Evolutionary conservation across 345 rosid species (phyloP), one percentile per base, ranked within the genome.

Genomic region (Alliaria petiolata): DNA sequence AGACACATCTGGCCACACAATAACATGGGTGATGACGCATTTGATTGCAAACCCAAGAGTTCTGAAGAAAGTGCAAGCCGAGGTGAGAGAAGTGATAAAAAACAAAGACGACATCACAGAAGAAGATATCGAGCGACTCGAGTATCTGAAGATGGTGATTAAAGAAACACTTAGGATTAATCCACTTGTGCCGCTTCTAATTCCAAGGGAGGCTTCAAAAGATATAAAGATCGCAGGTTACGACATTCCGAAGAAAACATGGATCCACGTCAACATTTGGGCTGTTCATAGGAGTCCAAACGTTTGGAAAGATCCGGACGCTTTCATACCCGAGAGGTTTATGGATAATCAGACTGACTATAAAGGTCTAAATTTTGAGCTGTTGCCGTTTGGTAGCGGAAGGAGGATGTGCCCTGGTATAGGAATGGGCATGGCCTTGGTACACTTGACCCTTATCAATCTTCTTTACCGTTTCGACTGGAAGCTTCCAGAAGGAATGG

Each of bases 321-420:
- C 1, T 30, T 74, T 66, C 56, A 58, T 66, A 4, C 78, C 78
- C 0, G 78, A 74, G n/a, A 66, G 78, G 53, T 74, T 74, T 58
- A 47, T 66, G 19, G 72, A 67, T 25, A 39, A 15, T 2, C 7
- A 28, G 0, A 58, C 81, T 6, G 89, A 87, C 69, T 84, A 72
- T 39, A 83, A n/a, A 35, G 91, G 93, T 35, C 68, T 78, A 15
- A 44, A 81, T 56, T 89, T 69, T 26, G 87, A 84, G 76, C 20
- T 83, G 3, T 67, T 84, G 19, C 86, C 92, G 1, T 87, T 89
- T 40, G 90, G 90, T 16, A 51, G 79, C 2, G 92, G 96, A 0
- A 71, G 93, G 19, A 76, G 93, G 49, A 77, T 79, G 7, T 89
- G 93, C 53, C 96, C 96, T 0, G 89, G 88, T 36, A 19, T 57